Conservation (phyloP, 192 early-diverging fungal genomes). For the Dimargaris xerosporica region DNA sequence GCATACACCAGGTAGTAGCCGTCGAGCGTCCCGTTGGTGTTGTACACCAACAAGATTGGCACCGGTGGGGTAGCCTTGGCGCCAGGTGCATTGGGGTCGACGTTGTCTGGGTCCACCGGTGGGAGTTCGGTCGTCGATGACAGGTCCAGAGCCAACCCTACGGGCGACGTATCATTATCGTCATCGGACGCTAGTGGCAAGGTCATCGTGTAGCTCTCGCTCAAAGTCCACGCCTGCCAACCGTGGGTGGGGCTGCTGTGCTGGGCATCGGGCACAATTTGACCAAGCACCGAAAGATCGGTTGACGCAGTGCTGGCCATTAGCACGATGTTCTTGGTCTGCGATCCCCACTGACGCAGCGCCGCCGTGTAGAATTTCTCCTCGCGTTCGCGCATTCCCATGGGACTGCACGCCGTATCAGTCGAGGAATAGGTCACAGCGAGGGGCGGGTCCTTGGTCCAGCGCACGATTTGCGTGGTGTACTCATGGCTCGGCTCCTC, state of each 20-base stretch:
- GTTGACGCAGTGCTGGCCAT: background rate
- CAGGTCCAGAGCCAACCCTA: conserved; percentile 2
- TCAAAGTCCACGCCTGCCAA: conserved; percentile 2
- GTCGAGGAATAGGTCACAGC: background rate
- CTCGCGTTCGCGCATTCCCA: background rate
- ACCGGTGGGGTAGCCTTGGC: background rate
- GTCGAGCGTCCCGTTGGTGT: conserved; percentile 7
- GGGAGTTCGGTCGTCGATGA: background rate
- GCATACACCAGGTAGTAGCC: conserved; percentile 2
- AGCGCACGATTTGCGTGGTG: background rate
- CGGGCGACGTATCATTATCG: conserved; percentile 4
- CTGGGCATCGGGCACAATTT: background rate
- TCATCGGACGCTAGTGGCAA: background rate
- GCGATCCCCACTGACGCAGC: conserved; percentile 1
- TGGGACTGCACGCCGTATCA: background rate
- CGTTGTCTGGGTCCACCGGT: background rate
- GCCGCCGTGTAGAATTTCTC: background rate
- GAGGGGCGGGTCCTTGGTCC: background rate
- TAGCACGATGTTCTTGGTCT: background rate
- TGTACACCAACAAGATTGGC: conserved; percentile 7
- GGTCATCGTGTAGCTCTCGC: background rate
- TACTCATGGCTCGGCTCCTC: background rate
- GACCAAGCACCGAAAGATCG: background rate
- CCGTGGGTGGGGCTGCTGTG: background rate
- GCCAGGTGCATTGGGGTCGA: background rate